Evolutionary conservation across 2,329 filamentous ascomycete species (phyloP), one percentile per base, ranked within the genome.

Genomic region (Pestalotiopsis sp.): DNA sequence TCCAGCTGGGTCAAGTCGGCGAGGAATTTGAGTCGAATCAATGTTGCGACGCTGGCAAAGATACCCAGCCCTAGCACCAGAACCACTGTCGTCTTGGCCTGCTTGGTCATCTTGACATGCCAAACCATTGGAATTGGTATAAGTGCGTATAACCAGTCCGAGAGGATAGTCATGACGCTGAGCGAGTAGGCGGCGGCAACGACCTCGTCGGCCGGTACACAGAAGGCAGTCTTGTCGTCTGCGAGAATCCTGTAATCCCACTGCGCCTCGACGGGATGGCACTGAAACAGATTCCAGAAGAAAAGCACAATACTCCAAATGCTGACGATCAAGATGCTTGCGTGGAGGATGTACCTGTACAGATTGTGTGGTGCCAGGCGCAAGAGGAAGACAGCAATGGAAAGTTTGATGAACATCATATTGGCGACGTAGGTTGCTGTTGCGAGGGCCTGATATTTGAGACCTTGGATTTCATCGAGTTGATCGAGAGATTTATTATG

Each of bases 371-470:
- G 80, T 1, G 85, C 82, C 17, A 88, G 78, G 5, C 84, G 81
- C 20, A 88, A 75, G 9, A 87, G 80, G 69, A 87, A 87, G 69
- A 87, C 78, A 41, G 82, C 84, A 63, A 88, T 87, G 76, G 86
- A 86, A 65, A 88, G 76, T 76, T 89, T 89, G 76, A 87, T 83
- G 69, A 88, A 83, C 81, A 87, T 84, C 85, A 89, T 88, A 70
- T 86, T 81, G 11, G 83, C 71, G 59, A 88, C 78, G 67, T 87
- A 87, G 2, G 82, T 83, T 6, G 81, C 83, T 1, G 85, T 85
- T 12, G 84, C 84, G 38, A 87, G 72, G 27, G 85, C 83, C 79
- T 87, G 86, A 78, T 82, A 87, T 81, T 86, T 86, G 58, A 87
- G 78, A 6, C 83, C 84, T n/a, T 78, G 74, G 23, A 87, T 82